A percentile compares a stretch with the other conserved stretches of the same genome.
Conservation (phyloP, 2,329 filamentous ascomycete genomes). For the Calonectria montana region DNA sequence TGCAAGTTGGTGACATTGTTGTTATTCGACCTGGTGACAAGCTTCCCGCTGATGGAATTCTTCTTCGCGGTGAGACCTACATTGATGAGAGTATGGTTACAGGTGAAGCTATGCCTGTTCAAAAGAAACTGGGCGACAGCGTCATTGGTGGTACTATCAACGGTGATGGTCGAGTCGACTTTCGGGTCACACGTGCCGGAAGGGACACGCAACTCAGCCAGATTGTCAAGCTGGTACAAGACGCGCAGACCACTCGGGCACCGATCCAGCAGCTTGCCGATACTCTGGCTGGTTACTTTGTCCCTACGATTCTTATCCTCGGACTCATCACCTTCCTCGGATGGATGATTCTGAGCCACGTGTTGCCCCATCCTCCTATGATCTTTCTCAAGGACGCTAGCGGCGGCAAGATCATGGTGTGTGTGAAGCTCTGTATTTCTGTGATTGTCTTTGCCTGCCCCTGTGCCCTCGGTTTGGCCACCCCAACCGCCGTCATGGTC, state of each 20-base stretch:
- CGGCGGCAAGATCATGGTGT: conserved; percentile 95
- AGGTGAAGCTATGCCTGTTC: conserved; percentile 94
- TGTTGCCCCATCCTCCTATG: conserved; percentile 83
- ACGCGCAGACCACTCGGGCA: conserved; percentile 92
- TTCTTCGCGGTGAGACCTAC: conserved; percentile 91
- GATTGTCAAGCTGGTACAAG: conserved; percentile 98
- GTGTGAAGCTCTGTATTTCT: conserved; percentile 95
- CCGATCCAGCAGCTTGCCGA: conserved; percentile 96
- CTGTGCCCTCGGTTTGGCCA: conserved; percentile 94
- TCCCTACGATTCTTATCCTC: conserved; percentile 87
- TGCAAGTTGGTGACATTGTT: conserved; percentile 94
- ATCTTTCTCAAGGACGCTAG: conserved; percentile 85
- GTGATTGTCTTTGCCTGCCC: conserved; percentile 99
- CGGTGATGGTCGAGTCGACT: conserved; percentile 89
- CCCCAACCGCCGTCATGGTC: conserved; percentile 98
- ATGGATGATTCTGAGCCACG: conserved; percentile 96
- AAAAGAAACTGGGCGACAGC: conserved; percentile 82
- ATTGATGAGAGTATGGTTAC: conserved; percentile 99
- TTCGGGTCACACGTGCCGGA: conserved; percentile 90
- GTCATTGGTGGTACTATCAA: conserved; percentile 97
- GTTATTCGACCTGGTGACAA: conserved; percentile 95
- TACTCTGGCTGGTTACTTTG: conserved; percentile 91
- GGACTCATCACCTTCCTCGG: conserved; percentile 86
- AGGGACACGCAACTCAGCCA: conserved; percentile 97
- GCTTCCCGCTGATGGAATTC: conserved; percentile 89